Percentiles rank a stretch among this genome's conserved stretches.
These are phyloP conservation scores for Rhamnella rubrinervis DNA, from an alignment of 331 rosid species.

Conservation along the genomic window DNA sequence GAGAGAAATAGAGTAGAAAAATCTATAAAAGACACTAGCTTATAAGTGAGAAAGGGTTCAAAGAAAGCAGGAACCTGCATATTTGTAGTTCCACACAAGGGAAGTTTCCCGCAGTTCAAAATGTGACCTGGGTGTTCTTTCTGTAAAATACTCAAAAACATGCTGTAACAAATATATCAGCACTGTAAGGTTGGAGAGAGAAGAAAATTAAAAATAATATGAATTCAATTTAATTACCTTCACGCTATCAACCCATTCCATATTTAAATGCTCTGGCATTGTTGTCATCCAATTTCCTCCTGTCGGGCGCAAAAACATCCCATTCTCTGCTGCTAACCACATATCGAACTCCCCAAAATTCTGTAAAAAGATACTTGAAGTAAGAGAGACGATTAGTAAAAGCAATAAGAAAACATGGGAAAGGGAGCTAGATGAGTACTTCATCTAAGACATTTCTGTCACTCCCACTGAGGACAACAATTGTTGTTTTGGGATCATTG, in stretches of 20 bases:
- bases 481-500: slow-evolving; percentile 73
- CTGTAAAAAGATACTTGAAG: slow-evolving; percentile 43
- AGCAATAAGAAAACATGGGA: slow-evolving; percentile 21
- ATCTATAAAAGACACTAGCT: neutral
- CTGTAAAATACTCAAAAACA: slow-evolving; percentile 88
- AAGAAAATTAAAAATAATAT: slow-evolving; percentile 20
- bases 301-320: slow-evolving; percentile 80
- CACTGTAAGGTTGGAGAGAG: slow-evolving; percentile 25
- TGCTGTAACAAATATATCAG: slow-evolving; percentile 53
- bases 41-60: neutral
- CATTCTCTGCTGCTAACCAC: slow-evolving; percentile 99
- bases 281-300: slow-evolving; percentile 97
- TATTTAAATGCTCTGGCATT: slow-evolving; percentile 93
- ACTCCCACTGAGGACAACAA: slow-evolving; percentile 94
- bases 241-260: slow-evolving; percentile 96
- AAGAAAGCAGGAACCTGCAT: slow-evolving; percentile 55
- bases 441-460: slow-evolving; percentile 62
- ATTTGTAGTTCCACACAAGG: slow-evolving; percentile 96
- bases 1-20: slow-evolving; percentile 14
- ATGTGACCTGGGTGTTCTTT: slow-evolving; percentile 89
- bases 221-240: slow-evolving; percentile 49
- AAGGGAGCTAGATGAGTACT: slow-evolving; percentile 43
- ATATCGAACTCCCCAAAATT: slow-evolving; percentile 71
- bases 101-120: slow-evolving; percentile 73
- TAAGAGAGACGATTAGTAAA: slow-evolving; percentile 27